Percentiles rank a stretch among this genome's conserved stretches.
phyloP scores from a whole-genome alignment of 768 basidiomycete genomes.

The Leccinellum rugosiceps region DNA sequence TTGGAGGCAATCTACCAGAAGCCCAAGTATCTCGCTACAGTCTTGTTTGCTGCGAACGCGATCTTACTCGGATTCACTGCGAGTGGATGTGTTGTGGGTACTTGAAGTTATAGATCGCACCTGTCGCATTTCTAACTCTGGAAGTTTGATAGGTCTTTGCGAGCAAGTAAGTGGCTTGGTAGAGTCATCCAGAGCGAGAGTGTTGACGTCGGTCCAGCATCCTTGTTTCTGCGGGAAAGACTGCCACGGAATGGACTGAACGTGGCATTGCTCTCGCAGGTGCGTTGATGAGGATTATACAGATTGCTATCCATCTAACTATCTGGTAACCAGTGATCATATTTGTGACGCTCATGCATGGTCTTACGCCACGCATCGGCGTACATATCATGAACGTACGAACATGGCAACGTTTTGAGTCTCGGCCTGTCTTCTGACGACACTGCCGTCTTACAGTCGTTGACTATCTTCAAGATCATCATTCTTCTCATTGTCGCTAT shows the following conservation, averaged over 20 bases:
- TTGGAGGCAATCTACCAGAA: slow-evolving; percentile 51
- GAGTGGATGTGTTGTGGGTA: slow-evolving; percentile 44
- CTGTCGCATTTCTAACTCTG: not conserved
- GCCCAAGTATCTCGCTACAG: slow-evolving; percentile 46
- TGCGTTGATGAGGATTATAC: slow-evolving; percentile 13
- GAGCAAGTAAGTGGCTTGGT: slow-evolving; percentile 28
- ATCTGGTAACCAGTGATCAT: slow-evolving; percentile 39
- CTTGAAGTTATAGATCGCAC: not conserved
- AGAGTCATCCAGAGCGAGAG: no score
- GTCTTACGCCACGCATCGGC: slow-evolving; percentile 47
- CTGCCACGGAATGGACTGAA: slow-evolving; percentile 44
- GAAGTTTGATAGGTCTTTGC: slow-evolving; percentile 28
- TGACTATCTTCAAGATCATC: slow-evolving; percentile 52
- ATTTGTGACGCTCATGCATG: slow-evolving; percentile 51
- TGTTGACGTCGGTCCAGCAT: slow-evolving; percentile 34
- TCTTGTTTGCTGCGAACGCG: slow-evolving; percentile 46
- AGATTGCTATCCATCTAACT: not conserved
- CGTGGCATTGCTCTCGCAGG: slow-evolving; percentile 60
- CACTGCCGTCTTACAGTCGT: slow-evolving; percentile 21
- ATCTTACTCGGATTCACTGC: slow-evolving; percentile 44
- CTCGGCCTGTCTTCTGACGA: slow-evolving; percentile 9
- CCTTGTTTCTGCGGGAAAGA: slow-evolving; percentile 42
- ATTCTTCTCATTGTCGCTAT: slow-evolving; percentile 53
- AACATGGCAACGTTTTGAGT: not conserved
- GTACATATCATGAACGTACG: slow-evolving; percentile 53